Conservation (phyloP, 2,329 filamentous ascomycete species). For the Trichoderma aggressivum region DNA sequence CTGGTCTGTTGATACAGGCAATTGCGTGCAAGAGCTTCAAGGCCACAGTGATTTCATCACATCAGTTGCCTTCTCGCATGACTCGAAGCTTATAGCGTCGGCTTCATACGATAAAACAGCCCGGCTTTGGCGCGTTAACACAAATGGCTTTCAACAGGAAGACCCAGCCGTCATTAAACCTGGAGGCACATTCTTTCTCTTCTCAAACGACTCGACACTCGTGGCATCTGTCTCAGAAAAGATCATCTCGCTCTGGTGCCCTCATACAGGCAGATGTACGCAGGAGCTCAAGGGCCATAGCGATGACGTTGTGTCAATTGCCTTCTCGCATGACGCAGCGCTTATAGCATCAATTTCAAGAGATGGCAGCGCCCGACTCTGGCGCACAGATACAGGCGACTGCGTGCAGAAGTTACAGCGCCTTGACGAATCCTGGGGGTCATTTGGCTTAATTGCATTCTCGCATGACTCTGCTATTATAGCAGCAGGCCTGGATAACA, state of each 20-base stretch:
- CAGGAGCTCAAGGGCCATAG: neutral
- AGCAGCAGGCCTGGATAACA: neutral
- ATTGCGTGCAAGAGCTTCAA: neutral
- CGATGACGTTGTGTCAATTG: neutral
- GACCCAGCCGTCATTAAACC: neutral
- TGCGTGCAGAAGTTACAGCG: neutral
- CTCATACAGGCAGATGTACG: neutral
- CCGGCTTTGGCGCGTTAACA: neutral
- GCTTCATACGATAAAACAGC: neutral
- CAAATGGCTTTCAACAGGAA: neutral
- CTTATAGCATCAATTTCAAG: neutral
- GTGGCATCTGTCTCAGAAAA: neutral
- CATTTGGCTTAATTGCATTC: neutral
- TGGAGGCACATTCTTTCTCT: neutral
- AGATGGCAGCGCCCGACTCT: neutral
- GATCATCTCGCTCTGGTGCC: neutral
- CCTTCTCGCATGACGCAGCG: neutral
- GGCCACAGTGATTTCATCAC: rapidly evolving
- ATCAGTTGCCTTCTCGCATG: neutral
- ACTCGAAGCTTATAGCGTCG: neutral
- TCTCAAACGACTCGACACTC: neutral
- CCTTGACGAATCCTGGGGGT: rapidly evolving
- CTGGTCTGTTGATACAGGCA: neutral
- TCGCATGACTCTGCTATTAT: neutral
- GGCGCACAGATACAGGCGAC: neutral